Conservation (phyloP, 2,329 filamentous ascomycete genomes). For the Sclerotiophoma versabilis region DNA sequence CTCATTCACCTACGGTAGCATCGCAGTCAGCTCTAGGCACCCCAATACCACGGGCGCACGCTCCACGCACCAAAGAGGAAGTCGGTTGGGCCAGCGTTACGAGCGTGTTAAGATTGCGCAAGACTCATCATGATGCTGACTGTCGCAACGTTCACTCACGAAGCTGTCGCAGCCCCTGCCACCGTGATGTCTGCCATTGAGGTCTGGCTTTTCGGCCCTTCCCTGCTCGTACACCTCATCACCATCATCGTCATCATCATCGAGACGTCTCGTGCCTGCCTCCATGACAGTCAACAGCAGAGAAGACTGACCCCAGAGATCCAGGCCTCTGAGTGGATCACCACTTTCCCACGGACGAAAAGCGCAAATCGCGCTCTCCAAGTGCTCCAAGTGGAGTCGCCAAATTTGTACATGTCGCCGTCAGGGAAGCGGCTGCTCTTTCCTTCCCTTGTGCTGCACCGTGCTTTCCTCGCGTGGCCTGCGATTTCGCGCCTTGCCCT, state of each 20-base stretch:
- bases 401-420: not conserved
- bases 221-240: not conserved
- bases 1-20: too few species aligned
- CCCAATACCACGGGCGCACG: not conserved
- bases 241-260: not conserved
- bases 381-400: not conserved
- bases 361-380: not conserved
- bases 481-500: not conserved
- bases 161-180: not conserved
- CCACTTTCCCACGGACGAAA: constrained; percentile 4
- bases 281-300: not conserved
- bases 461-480: constrained; percentile 3
- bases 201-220: not conserved
- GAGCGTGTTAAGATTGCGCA: constrained; percentile 5
- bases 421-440: not conserved
- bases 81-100: constrained; percentile 1
- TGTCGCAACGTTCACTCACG: not conserved
- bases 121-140: constrained; percentile 8
- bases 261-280: not conserved
- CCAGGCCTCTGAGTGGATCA: not conserved
- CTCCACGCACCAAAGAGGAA: constrained; percentile 4
- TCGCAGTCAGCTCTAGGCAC: not conserved
- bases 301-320: not conserved
- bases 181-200: not conserved
- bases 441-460: not conserved